Evolutionary conservation across 768 basidiomycete species (phyloP).

Genomic region (Lentinula edodes): DNA sequence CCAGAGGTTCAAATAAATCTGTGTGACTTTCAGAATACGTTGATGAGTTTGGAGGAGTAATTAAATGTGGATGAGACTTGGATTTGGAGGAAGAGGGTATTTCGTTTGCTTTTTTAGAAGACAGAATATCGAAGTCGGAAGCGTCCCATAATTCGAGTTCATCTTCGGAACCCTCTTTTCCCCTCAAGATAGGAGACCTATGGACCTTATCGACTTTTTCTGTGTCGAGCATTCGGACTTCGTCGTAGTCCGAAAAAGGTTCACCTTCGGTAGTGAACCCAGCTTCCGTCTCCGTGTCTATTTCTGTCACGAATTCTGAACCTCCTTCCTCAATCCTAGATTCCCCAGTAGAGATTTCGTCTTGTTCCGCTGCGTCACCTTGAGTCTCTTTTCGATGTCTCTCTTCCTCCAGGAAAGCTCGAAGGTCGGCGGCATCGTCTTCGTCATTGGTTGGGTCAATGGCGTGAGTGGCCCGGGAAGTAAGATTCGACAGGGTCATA

Average conservation of each 20-base stretch:
- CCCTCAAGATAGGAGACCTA: neutral
- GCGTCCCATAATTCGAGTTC: conserved; percentile 33
- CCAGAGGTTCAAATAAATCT: neutral
- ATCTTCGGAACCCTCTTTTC: conserved; percentile 20
- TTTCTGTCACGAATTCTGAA: neutral
- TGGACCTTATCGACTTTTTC: neutral
- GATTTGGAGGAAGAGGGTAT: neutral
- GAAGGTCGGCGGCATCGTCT: conserved; percentile 56
- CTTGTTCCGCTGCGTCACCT: conserved; percentile 41
- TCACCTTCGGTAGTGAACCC: conserved; percentile 1
- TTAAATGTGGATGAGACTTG: conserved; percentile 24
- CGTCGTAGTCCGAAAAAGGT: neutral
- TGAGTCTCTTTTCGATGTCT: conserved; percentile 40
- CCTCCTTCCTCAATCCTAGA: conserved; percentile 9
- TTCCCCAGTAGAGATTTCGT: conserved; percentile 13
- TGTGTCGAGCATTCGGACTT: neutral
- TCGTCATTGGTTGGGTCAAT: conserved; percentile 24
- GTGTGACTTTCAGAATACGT: conserved; percentile 17
- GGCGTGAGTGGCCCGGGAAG: conserved; percentile 1
- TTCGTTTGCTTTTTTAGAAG: neutral
- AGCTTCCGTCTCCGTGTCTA: neutral
- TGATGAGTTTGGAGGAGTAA: conserved; percentile 36
- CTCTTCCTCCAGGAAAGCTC: conserved; percentile 66
- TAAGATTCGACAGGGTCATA: neutral
- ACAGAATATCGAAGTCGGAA: conserved; percentile 36